Evolutionary conservation across 2,329 filamentous ascomycete species (phyloP).

Genomic region (Aureobasidium sp.): DNA sequence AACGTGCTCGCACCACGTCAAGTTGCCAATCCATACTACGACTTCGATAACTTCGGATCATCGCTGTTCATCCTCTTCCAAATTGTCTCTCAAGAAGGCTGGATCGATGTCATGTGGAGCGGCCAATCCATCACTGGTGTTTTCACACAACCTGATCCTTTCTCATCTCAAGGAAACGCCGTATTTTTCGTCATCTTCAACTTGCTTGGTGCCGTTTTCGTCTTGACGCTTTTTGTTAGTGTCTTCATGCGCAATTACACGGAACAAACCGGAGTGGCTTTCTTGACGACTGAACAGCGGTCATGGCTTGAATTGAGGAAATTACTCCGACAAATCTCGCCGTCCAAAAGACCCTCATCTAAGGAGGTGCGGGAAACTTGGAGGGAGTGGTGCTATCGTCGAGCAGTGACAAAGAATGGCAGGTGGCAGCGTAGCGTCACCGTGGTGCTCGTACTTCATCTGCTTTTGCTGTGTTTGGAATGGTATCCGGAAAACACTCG

Average conservation of each 20-base stretch:
- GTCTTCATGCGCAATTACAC: slow-evolving; percentile 99
- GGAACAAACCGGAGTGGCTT: slow-evolving; percentile 94
- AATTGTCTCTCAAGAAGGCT: slow-evolving; percentile 97
- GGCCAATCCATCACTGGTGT: slow-evolving; percentile 74
- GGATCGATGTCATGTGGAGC: slow-evolving; percentile 86
- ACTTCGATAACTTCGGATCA: slow-evolving; percentile 91
- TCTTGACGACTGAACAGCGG: slow-evolving; percentile 88
- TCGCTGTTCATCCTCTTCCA: slow-evolving; percentile 96
- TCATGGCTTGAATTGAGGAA: slow-evolving; percentile 96
- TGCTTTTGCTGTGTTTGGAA: slow-evolving; percentile 76
- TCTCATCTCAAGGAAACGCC: slow-evolving; percentile 72
- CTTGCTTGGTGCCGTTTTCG: slow-evolving; percentile 89
- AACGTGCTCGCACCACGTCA: slow-evolving; percentile 74
- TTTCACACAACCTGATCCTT: slow-evolving; percentile 64
- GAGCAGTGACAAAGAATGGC: slow-evolving; percentile 88
- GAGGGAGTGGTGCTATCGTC: slow-evolving; percentile 91
- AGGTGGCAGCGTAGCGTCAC: slow-evolving; percentile 85
- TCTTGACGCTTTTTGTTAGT: slow-evolving; percentile 93
- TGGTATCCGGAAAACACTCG: slow-evolving; percentile 66
- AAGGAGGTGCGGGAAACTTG: slow-evolving; percentile 63
- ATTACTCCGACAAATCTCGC: slow-evolving; percentile 82
- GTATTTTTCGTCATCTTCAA: slow-evolving; percentile 97
- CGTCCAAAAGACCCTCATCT: slow-evolving; percentile 84
- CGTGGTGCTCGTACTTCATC: slow-evolving; percentile 68
- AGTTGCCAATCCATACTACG: slow-evolving; percentile 74